phyloP scores from a whole-genome alignment of 495 filamentous ascomycete species.

The Penicillium pulvis region DNA sequence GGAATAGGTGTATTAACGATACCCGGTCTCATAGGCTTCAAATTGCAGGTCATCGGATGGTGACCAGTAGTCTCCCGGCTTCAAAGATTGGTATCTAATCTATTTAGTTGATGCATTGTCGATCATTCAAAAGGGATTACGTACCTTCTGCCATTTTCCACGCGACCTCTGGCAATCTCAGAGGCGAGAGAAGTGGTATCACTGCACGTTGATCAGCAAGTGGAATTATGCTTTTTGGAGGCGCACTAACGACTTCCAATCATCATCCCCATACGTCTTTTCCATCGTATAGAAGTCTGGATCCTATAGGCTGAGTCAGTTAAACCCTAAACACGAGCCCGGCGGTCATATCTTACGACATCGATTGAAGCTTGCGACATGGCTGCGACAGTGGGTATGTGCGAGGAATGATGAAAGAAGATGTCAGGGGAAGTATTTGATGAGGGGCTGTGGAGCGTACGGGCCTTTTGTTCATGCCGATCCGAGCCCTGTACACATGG shows the following conservation, averaged over 20 bases:
- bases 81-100: constrained; percentile 12
- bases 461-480: background rate
- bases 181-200: constrained; percentile 12
- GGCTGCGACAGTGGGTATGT: background rate
- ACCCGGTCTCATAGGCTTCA: constrained; percentile 13
- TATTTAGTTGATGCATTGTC: background rate
- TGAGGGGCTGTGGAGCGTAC: background rate
- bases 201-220: background rate
- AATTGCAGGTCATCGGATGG: constrained; percentile 14
- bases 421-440: background rate
- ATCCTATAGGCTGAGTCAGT: background rate
- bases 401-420: background rate
- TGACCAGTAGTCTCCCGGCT: constrained; percentile 10
- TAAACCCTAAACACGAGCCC: background rate
- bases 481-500: background rate
- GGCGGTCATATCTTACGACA: background rate
- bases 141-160: constrained; percentile 14
- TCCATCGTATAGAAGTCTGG: constrained; percentile 3
- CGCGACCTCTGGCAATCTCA: constrained; percentile 3
- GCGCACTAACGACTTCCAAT: constrained; percentile 10
- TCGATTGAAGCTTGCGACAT: background rate
- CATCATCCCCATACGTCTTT: background rate
- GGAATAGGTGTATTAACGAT: background rate
- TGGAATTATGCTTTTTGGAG: background rate
- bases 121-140: background rate